Evolutionary conservation across 805 yeast species (phyloP), one percentile per base, ranked within the genome.

Genomic region (Ogataea philodendri): DNA sequence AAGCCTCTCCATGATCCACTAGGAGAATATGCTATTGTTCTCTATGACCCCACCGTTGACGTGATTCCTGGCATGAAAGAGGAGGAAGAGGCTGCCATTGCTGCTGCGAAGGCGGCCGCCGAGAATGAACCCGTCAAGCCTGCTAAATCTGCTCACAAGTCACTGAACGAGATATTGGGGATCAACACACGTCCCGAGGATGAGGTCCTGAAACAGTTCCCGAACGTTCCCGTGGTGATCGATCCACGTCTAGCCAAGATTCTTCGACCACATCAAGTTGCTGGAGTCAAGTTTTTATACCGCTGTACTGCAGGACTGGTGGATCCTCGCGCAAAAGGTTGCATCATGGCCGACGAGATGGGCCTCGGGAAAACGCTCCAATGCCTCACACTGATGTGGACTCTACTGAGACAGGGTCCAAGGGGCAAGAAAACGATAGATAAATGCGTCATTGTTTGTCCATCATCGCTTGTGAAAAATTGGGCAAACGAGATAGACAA

Each of bases 311-410:
- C 96, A 1, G 98, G 98, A 0, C 62, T 89, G 21, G 74, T 81
- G 17, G 87, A 83, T 55, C 74, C 86, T 6, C 69, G 82, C 21
- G 97, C 97, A 0, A 78, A 83, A 52, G 98, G 98, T 3, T 90
- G 97, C 55, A 90, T 90, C 32, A 90, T 90, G 97, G 97, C 97
- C 0, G 97, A 88, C 63, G 97, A 85, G 59, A 88, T 88, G 97
- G 97, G 96, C 4, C 67, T 87, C 24, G 96, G 96, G 16, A 87
- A 87, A 55, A 87, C 96, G 1, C 66, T 87, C 16, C 96, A 87
- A 57, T 90, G 97, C 59, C 72, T 90, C 21, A 71, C 96, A 0
- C 67, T 90, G 20, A 72, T 89, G 84, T 90, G 97, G 97, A 90
- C 97, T 0, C 58, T 90, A 31, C 66, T 90, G 31, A 76, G 75